A percentile compares a stretch with the other conserved stretches of the same genome.
These are phyloP conservation scores for Trichoderma reesei DNA, from an alignment of 495 filamentous ascomycete genomes.

Conservation along the genomic window DNA sequence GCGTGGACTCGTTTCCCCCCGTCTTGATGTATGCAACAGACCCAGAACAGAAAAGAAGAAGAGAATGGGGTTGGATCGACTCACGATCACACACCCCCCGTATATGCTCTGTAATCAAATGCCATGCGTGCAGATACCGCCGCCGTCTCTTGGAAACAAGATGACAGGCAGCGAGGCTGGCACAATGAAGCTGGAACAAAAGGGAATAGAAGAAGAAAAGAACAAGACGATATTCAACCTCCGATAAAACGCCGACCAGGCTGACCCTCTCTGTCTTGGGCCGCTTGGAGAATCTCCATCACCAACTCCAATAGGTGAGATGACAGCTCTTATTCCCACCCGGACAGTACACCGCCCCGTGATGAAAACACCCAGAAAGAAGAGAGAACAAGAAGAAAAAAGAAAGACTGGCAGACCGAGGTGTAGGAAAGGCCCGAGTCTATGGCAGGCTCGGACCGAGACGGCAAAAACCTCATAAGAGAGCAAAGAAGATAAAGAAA, in stretches of 20 bases:
- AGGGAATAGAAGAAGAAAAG: not conserved
- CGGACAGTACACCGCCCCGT: not conserved
- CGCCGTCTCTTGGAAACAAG: not conserved
- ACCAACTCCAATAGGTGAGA: not conserved
- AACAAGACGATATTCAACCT: not conserved
- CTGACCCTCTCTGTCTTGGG: not conserved
- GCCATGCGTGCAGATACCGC: not conserved
- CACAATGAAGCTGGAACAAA: not conserved
- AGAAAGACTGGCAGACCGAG: not conserved
- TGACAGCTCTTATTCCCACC: not conserved
- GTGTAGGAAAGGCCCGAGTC: too few relatives aligned
- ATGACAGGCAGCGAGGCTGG: not conserved
- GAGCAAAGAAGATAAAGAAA: not conserved
- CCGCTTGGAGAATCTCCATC: not conserved
- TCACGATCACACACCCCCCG: not conserved
- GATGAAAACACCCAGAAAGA: not conserved
- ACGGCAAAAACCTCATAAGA: not conserved
- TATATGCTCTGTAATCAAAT: not conserved
- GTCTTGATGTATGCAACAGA: constrained; percentile 3
- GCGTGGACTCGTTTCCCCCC: not conserved
- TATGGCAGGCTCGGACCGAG: too few relatives aligned
- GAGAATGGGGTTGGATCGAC: not conserved
- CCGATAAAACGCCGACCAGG: not conserved
- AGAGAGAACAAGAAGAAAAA: not conserved
- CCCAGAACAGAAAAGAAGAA: not conserved